Percentiles rank a stretch among this genome's conserved stretches.
phyloP scores from a whole-genome alignment of 805 yeast genomes.

The Candida cerambycidarum region DNA sequence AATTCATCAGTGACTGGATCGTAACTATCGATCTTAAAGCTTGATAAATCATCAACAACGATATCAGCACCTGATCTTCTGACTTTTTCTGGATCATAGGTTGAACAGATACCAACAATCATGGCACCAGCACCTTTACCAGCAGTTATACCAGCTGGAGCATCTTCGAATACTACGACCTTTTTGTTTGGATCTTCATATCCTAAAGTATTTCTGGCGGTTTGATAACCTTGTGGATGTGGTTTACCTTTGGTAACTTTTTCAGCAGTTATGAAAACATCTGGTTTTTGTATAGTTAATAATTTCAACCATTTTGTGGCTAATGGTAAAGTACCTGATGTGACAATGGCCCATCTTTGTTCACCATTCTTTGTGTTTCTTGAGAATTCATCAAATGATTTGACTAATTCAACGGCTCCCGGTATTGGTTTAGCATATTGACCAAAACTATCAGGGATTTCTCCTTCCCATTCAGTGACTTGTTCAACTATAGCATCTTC shows the following conservation, averaged over 20 bases:
- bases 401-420: conserved; percentile 68
- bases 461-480: conserved; percentile 65
- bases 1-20: conserved; percentile 42
- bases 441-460: conserved; percentile 71
- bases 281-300: conserved; percentile 60
- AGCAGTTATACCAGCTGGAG: conserved; percentile 84
- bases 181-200: conserved; percentile 34
- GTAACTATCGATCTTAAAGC: conserved; percentile 59
- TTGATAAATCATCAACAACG: conserved; percentile 71
- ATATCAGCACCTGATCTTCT: conserved; percentile 78
- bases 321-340: conserved; percentile 76
- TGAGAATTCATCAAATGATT: conserved; percentile 50
- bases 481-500: conserved; percentile 66
- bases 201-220: conserved; percentile 52
- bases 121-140: conserved; percentile 83
- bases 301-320: conserved; percentile 78
- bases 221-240: conserved; percentile 76
- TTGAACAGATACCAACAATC: conserved; percentile 80
- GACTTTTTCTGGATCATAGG: conserved; percentile 68
- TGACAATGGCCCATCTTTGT: conserved; percentile 82
- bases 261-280: conserved; percentile 79
- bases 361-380: conserved; percentile 39
- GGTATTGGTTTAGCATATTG: conserved; percentile 71
- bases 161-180: conserved; percentile 80
- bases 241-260: conserved; percentile 82